Conservation (phyloP, 345 rosid species). For the Fremontodendron californicum region DNA sequence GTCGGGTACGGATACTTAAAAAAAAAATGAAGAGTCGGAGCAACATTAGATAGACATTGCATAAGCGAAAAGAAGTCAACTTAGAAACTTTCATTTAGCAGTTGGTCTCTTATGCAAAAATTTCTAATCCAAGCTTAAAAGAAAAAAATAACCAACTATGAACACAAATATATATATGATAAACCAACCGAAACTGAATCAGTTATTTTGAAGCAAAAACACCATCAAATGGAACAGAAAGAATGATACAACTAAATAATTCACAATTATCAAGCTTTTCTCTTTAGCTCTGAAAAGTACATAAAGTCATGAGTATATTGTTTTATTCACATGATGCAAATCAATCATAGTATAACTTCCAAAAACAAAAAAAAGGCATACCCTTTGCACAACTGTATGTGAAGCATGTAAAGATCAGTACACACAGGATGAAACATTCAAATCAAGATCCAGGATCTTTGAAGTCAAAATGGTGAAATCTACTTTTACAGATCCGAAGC, state of each 20-base stretch:
- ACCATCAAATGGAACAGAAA: neutral
- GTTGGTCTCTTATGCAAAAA: neutral
- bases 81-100: neutral
- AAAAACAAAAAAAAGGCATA: conserved; percentile 9
- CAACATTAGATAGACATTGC: no score
- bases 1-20: no score
- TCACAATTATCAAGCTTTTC: neutral
- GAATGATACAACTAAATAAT: neutral
- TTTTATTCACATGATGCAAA: conserved; percentile 9
- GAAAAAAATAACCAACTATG: neutral
- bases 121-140: neutral
- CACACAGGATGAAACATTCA: neutral
- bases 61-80: neutral
- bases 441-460: conserved; percentile 9
- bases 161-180: neutral
- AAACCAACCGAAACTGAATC: neutral
- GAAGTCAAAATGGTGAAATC: conserved; percentile 18
- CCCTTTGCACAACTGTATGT: neutral
- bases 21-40: no score
- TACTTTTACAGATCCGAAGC: neutral
- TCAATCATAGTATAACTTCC: neutral
- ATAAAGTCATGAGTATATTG: neutral
- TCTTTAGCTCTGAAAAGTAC: neutral
- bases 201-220: neutral
- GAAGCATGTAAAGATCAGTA: conserved; percentile 23